Conservation (phyloP, 257 asterid genomes). For the Paulownia fortunei region DNA sequence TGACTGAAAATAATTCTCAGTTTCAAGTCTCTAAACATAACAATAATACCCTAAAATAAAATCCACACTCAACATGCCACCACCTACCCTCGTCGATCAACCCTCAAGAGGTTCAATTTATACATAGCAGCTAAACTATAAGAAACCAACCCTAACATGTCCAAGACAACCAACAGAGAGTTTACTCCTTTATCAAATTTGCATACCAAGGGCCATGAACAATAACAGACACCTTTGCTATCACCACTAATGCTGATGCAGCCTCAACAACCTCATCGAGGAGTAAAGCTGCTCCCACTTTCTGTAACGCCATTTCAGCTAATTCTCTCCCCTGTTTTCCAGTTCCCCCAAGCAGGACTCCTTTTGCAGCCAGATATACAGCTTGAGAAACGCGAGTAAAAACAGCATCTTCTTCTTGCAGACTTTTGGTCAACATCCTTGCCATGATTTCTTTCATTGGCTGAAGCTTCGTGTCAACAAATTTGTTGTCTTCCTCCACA, state of each 20-base stretch:
- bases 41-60: not conserved
- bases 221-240: slow-evolving; percentile 49
- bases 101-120: not conserved
- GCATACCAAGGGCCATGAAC: slow-evolving; percentile 73
- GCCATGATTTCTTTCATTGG: slow-evolving; percentile 53
- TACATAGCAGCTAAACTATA: too few relatives aligned
- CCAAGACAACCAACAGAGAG: not conserved
- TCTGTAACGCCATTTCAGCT: slow-evolving; percentile 58
- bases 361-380: slow-evolving; percentile 52
- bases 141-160: not conserved
- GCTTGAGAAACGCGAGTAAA: slow-evolving; percentile 53
- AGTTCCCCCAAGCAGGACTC: slow-evolving; percentile 53
- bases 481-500: slow-evolving; percentile 18
- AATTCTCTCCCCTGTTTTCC: slow-evolving; percentile 45
- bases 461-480: slow-evolving; percentile 41
- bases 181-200: slow-evolving; percentile 25
- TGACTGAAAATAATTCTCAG: too few relatives aligned
- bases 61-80: not conserved
- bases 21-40: too few relatives aligned
- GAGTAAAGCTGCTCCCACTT: slow-evolving; percentile 55
- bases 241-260: slow-evolving; percentile 46
- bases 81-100: not conserved
- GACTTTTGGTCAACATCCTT: slow-evolving; percentile 62
- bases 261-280: slow-evolving; percentile 48
- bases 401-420: slow-evolving; percentile 66